Evolutionary conservation across 208 protist genomes (phyloP).

Genomic region (Trypanosoma rangeli): DNA sequence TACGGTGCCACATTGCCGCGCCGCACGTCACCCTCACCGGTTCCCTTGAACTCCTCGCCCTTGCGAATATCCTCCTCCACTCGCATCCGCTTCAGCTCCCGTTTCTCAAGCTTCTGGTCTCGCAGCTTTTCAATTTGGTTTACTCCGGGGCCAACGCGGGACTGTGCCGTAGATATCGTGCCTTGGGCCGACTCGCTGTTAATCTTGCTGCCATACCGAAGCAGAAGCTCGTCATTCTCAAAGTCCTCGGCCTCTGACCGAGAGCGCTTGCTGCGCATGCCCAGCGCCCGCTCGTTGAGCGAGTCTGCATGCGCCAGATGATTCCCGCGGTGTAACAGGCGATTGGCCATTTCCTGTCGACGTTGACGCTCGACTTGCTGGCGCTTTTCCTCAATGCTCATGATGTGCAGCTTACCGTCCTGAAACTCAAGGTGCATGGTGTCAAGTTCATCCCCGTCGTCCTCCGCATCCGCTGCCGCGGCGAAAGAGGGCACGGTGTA

Average conservation of each 20-base stretch:
- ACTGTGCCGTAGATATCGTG: conserved; percentile 31
- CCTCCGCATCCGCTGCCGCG: conserved; percentile 28
- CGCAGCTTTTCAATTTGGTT: conserved; percentile 58
- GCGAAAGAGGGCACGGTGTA: conserved; percentile 33
- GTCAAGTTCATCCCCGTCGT: conserved; percentile 58
- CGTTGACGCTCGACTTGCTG: conserved; percentile 47
- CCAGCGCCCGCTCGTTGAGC: conserved; percentile 51
- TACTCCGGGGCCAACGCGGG: conserved; percentile 37
- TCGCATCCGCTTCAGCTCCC: conserved; percentile 66
- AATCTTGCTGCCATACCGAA: conserved; percentile 62
- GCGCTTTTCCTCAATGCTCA: conserved; percentile 69
- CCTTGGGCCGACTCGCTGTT: conserved; percentile 47
- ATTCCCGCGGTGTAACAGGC: conserved; percentile 55
- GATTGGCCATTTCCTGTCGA: conserved; percentile 62
- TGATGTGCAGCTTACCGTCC: conserved; percentile 82
- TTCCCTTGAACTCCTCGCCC: conserved; percentile 83
- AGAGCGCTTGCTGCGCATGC: conserved; percentile 52
- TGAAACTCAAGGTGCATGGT: conserved; percentile 83
- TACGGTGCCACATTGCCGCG: conserved; percentile 84
- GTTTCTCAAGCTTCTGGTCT: conserved; percentile 63
- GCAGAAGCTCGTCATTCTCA: conserved; percentile 82
- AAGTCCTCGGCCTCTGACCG: conserved; percentile 68
- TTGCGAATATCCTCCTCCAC: conserved; percentile 87
- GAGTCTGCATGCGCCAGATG: conserved; percentile 45
- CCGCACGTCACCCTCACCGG: conserved; percentile 80